Base-by-base conservation (phyloP, 495 filamentous ascomycete species). In the Penicillium ochrochloron region DNA sequence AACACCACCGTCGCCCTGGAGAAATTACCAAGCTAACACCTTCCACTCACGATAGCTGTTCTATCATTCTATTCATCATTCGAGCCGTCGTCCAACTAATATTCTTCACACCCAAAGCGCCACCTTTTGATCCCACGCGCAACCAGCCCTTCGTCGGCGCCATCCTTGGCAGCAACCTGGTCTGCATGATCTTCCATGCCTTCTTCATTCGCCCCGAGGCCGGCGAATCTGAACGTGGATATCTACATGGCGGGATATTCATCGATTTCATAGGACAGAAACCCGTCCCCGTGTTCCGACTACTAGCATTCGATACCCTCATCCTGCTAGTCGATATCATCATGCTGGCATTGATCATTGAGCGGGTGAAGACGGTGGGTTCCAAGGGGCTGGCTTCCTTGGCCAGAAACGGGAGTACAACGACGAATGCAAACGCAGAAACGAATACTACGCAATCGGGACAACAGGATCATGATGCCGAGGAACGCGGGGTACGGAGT, bases 201-300 rank as follows among this genome's bases (percentile, higher is more conserved):
- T 79, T 90, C 57, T 80, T 85, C 54, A 76, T 84, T 14, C 79
- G 84, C 15, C 88, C 90, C 2, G 79, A 85, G 31, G 92, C 89
- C 21, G 86, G 88, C 60, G 92, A 96, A 76, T 84, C 87, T 37
- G 88, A 89, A 27, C 83, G 92, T 54, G 91, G 89, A 8, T 95
- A 96, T 71, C 81, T 95, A 1, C 92, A 96, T 71, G 93, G 93
- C 23, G 92, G 93, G 9, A 72, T 96, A 35, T 83, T 95, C 46
- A 88, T 96, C 63, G 90, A 97, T 75, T 94, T 97, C 71, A 88
- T 97, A 60, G 93, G 93, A 10, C 92, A 96, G 78, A 86, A 88
- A 31, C 91, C 93, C 8, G 85, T 87, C 1, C 86, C 89, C 44
- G 87, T 85, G 64, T 73, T 89, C 12, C 80, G 85, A 42, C 82